Evolutionary conservation across 371 early-diverging fungal species (phyloP).

Genomic region (Coemansia sp.): DNA sequence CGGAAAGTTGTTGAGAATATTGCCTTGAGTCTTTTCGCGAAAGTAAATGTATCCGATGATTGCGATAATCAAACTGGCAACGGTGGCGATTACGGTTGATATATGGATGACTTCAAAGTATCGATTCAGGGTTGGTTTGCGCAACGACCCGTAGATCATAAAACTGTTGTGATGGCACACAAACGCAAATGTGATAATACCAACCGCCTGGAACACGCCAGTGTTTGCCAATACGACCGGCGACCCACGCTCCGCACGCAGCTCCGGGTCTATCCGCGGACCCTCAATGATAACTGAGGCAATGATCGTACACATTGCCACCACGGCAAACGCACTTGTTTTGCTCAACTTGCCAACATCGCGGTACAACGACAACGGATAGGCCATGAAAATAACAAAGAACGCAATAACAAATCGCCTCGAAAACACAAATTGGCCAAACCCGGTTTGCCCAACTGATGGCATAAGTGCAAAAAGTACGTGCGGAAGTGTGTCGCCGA

Average conservation of each 20-base stretch:
- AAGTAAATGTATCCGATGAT: constrained; percentile 67
- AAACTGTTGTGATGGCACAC: constrained; percentile 86
- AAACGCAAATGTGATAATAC: constrained; percentile 83
- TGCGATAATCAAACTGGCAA: constrained; percentile 66
- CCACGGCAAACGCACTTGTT: constrained; percentile 72
- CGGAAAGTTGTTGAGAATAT: constrained; percentile 78
- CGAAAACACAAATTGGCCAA: constrained; percentile 34
- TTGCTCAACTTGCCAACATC: constrained; percentile 78
- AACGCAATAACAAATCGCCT: constrained; percentile 60
- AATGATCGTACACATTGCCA: constrained; percentile 72
- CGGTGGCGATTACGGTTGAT: constrained; percentile 65
- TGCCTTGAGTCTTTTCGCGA: constrained; percentile 73
- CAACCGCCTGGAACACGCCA: constrained; percentile 71
- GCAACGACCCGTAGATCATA: constrained; percentile 72
- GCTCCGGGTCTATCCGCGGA: constrained; percentile 57
- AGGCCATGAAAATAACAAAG: constrained; percentile 66
- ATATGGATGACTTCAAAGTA: constrained; percentile 72
- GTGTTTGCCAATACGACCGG: constrained; percentile 52
- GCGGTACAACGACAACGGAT: constrained; percentile 74
- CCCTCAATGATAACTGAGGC: constrained; percentile 70
- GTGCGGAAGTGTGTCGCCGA: constrained; percentile 77
- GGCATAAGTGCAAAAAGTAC: constrained; percentile 69
- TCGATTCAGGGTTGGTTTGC: constrained; percentile 71
- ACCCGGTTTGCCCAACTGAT: constrained; percentile 51
- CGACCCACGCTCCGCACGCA: constrained; percentile 56